phyloP scores from a whole-genome alignment of 225 moss, liverwort and hornwort species.

The Straminergon stramineum region DNA sequence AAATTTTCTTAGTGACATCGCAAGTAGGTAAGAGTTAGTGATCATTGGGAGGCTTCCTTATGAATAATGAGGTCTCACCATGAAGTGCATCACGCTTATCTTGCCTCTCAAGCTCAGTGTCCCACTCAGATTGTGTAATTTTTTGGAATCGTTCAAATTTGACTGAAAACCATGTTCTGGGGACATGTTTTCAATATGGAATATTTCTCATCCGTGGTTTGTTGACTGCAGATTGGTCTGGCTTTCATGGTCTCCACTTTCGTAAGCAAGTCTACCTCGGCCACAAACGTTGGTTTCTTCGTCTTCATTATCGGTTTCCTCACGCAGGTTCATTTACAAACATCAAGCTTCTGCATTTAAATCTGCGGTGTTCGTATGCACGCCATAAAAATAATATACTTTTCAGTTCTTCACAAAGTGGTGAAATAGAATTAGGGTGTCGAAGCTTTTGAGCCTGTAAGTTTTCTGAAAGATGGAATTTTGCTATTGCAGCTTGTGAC shows the following conservation, averaged over 20 bases:
- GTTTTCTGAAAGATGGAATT: not conserved
- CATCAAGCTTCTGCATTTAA: not conserved
- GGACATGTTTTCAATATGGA: not conserved
- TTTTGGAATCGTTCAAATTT: not conserved
- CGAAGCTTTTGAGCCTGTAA: not conserved
- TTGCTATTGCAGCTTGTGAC: slow-evolving; percentile 67
- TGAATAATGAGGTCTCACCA: not conserved
- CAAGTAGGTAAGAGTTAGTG: not conserved
- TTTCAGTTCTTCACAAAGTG: not conserved
- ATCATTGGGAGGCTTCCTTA: not conserved
- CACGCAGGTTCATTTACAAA: slow-evolving; percentile 49
- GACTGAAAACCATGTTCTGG: not conserved
- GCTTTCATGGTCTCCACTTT: slow-evolving; percentile 88
- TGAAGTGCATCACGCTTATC: not conserved
- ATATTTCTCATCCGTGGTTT: not conserved
- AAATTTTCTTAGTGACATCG: not conserved
- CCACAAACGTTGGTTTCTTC: slow-evolving; percentile 90
- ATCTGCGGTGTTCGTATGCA: not conserved
- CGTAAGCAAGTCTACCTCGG: slow-evolving; percentile 80
- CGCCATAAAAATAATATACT: not conserved
- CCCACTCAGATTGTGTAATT: not conserved
- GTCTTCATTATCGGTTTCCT: slow-evolving; percentile 86
- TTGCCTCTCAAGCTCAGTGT: not conserved
- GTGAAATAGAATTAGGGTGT: not conserved
- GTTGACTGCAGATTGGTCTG: slow-evolving; percentile 64